phyloP scores from a whole-genome alignment of 208 protist genomes.

The Wallacemonas collosoma region DNA sequence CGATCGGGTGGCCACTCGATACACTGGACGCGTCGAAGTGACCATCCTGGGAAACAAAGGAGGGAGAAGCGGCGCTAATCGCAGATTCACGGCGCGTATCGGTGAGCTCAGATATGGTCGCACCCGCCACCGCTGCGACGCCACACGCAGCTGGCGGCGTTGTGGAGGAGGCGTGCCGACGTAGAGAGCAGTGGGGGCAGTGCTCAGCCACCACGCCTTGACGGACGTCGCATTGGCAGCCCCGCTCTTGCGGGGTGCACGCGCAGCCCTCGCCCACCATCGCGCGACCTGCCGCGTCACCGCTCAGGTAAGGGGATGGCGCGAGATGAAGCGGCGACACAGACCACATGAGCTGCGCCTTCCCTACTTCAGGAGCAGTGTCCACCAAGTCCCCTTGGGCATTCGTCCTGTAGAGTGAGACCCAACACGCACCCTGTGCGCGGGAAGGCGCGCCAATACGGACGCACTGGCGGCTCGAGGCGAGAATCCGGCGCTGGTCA shows the following conservation, averaged over 20 bases:
- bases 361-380: background rate
- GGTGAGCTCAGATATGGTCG: too few relatives aligned
- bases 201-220: background rate
- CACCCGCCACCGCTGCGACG: too few relatives aligned
- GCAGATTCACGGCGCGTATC: background rate
- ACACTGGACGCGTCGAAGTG: constrained; percentile 6
- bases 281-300: too few relatives aligned
- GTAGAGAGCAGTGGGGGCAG: constrained; percentile 7
- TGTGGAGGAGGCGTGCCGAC: background rate
- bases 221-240: background rate
- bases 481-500: background rate
- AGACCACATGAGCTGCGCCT: constrained; percentile 42
- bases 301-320: background rate
- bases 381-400: background rate
- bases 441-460: constrained; percentile 28
- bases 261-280: background rate
- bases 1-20: background rate
- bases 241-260: constrained; percentile 3
- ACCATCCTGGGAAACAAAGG: constrained; percentile 1
- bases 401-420: constrained; percentile 17
- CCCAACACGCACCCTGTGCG: constrained; percentile 27
- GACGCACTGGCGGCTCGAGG: constrained; percentile 19
- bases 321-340: constrained; percentile 12
- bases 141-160: too few relatives aligned
- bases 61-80: background rate